Conservation (phyloP, 75 land plant genomes). For the Pinus taeda region DNA sequence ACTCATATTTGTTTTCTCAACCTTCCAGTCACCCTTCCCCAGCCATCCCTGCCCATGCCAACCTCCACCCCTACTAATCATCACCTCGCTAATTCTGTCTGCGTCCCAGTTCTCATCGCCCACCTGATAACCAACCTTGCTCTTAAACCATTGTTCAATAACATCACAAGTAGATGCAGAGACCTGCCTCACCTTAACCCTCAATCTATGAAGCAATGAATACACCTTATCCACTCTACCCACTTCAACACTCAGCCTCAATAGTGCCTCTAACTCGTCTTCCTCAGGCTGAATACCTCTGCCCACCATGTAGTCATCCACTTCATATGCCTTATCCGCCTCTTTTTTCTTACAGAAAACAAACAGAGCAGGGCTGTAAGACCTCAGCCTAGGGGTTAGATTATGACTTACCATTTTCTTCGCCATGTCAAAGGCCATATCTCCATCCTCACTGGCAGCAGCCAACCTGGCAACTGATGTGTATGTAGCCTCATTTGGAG, state of each 20-base stretch:
- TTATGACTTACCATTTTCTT: constrained; percentile 44
- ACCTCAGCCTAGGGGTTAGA: constrained; percentile 45
- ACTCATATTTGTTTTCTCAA: constrained; percentile 29
- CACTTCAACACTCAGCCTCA: constrained; percentile 39
- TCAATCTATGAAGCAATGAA: constrained; percentile 51
- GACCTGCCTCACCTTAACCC: constrained; percentile 45
- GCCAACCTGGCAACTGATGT: constrained; percentile 62
- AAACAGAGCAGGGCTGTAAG: constrained; percentile 62
- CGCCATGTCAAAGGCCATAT: constrained; percentile 59
- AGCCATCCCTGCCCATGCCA: constrained; percentile 86
- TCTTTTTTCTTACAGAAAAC: constrained; percentile 21
- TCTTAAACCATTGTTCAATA: constrained; percentile 64
- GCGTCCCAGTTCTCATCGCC: constrained; percentile 13
- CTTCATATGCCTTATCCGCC: constrained; percentile 62
- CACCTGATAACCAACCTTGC: constrained; percentile 31
- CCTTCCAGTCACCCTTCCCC: constrained; percentile 65
- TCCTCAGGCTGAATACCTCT: constrained; percentile 52
- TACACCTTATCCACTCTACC: constrained; percentile 55
- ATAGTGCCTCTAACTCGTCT: constrained; percentile 46
- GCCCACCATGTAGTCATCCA: constrained; percentile 58
- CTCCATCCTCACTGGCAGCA: constrained; percentile 47
- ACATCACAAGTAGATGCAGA: constrained; percentile 32
- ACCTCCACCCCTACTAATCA: constrained; percentile 59
- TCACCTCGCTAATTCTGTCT: constrained; percentile 24
- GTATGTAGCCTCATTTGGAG: constrained; percentile 62